Evolutionary conservation across 805 yeast genomes (phyloP).

Genomic region (Cyberlindnera subsufficiens): DNA sequence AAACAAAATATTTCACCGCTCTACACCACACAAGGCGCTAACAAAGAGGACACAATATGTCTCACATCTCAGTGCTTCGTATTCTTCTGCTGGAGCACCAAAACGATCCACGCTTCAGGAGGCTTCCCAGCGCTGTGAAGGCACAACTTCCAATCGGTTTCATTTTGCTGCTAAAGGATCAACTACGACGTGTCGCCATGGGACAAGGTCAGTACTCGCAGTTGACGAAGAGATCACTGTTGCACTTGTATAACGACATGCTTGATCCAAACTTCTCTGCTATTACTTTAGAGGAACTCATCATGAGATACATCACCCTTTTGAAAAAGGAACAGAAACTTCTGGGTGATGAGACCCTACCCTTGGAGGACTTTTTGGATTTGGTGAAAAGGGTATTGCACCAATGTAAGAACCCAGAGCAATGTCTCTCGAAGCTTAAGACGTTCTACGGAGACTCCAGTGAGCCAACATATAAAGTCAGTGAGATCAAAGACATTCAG

Average conservation of each 20-base stretch:
- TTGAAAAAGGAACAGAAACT: constrained; percentile 47
- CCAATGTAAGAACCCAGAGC: neutral
- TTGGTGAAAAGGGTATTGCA: neutral
- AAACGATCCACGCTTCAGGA: constrained; percentile 56
- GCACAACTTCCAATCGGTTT: constrained; percentile 29
- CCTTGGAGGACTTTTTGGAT: constrained; percentile 2
- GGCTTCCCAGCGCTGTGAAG: constrained; percentile 6
- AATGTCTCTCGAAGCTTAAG: neutral
- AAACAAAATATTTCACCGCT: neutral
- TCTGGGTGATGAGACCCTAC: constrained; percentile 8
- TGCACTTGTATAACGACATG: constrained; percentile 58
- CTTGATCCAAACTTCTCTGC: constrained; percentile 30
- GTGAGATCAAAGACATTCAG: constrained; percentile 50
- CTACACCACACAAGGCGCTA: neutral
- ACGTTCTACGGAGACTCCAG: neutral
- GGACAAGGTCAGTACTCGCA: constrained; percentile 28
- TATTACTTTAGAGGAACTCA: constrained; percentile 37
- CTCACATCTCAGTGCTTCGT: constrained; percentile 50
- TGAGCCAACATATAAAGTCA: constrained; percentile 44
- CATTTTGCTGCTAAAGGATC: constrained; percentile 32
- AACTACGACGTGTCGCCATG: constrained; percentile 42
- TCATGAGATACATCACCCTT: constrained; percentile 45
- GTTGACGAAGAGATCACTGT: constrained; percentile 50
- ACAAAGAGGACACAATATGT: constrained; percentile 13
- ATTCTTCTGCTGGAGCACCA: constrained; percentile 52